Evolutionary conservation across 345 rosid genomes (phyloP).

Genomic region (Gossypium stocksii): DNA sequence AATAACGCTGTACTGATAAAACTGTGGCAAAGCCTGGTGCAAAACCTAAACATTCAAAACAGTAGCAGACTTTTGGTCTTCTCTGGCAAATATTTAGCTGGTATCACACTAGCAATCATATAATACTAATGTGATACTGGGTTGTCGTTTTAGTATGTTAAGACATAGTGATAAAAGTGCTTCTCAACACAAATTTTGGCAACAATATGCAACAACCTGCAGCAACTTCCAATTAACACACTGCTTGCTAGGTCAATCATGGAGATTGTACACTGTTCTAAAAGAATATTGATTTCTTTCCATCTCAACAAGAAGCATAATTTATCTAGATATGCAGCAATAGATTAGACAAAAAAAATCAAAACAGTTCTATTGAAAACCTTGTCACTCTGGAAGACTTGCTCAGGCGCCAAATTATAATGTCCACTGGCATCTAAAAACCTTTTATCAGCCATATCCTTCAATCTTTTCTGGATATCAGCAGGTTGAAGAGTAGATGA

Average conservation of each 20-base stretch:
- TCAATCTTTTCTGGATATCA: slow-evolving; percentile 57
- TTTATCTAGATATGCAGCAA: neutral
- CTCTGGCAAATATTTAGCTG: slow-evolving; percentile 8
- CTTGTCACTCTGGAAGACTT: slow-evolving; percentile 33
- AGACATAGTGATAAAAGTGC: neutral
- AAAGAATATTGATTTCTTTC: neutral
- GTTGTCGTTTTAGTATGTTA: neutral
- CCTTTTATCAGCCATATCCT: slow-evolving; percentile 69
- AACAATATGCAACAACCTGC: neutral
- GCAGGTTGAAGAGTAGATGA: slow-evolving; percentile 54
- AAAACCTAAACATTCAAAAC: neutral
- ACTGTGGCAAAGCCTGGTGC: neutral
- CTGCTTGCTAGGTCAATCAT: neutral
- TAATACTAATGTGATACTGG: neutral
- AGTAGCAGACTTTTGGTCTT: neutral
- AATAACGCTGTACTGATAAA: neutral
- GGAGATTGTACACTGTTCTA: neutral
- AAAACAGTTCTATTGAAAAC: slow-evolving; percentile 21
- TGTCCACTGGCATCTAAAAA: slow-evolving; percentile 49
- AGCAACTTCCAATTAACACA: neutral
- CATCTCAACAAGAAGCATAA: neutral
- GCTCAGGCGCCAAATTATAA: slow-evolving; percentile 32
- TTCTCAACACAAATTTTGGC: neutral
- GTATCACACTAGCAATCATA: neutral
- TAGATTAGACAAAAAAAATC: neutral